A percentile compares a stretch with the other conserved stretches of the same genome.
Evolutionary conservation across 192 early-diverging fungal species (phyloP).

Genomic region (Kickxella alabastrina): DNA sequence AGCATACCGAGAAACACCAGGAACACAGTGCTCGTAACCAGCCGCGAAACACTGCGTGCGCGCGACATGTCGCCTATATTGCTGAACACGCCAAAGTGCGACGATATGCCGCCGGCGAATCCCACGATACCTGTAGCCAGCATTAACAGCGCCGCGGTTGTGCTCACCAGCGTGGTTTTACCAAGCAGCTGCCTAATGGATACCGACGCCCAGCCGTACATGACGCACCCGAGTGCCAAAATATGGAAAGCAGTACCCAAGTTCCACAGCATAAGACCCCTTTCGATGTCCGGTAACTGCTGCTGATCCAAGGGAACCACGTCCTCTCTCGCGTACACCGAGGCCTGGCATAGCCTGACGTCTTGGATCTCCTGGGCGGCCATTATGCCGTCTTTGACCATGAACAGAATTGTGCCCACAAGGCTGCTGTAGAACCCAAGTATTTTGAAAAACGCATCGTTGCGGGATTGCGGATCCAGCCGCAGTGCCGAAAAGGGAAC

Average conservation of each 20-base stretch:
- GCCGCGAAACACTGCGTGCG: slow-evolving; percentile 36
- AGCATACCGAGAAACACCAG: slow-evolving; percentile 13
- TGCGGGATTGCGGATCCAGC: slow-evolving; percentile 15
- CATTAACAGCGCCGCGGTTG: slow-evolving; percentile 9
- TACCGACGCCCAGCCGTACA: slow-evolving; percentile 24
- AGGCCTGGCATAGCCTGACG: slow-evolving; percentile 28
- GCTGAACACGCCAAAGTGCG: slow-evolving; percentile 28
- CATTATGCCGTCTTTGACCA: slow-evolving; percentile 46
- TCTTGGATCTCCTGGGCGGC: slow-evolving; percentile 42
- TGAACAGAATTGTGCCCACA: slow-evolving; percentile 19
- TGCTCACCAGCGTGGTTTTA: slow-evolving; percentile 12
- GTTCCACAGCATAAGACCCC: slow-evolving; percentile 41
- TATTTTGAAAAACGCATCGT: slow-evolving; percentile 16
- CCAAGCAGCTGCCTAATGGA: slow-evolving; percentile 28
- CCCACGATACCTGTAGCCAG: slow-evolving; percentile 20
- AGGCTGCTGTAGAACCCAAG: slow-evolving; percentile 36
- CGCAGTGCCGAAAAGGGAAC: slow-evolving; percentile 26
- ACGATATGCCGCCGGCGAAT: slow-evolving; percentile 6
- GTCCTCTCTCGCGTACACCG: slow-evolving; percentile 20
- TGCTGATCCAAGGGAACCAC: slow-evolving; percentile 28
- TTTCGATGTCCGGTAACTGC: slow-evolving; percentile 26
- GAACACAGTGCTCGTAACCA: slow-evolving; percentile 17
- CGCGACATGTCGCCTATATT: slow-evolving; percentile 4
- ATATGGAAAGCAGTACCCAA: slow-evolving; percentile 30
- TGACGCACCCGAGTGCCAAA: slow-evolving; percentile 28